Evolutionary conservation across 2,329 filamentous ascomycete genomes (phyloP).

Genomic region (Colletotrichum scovillei): DNA sequence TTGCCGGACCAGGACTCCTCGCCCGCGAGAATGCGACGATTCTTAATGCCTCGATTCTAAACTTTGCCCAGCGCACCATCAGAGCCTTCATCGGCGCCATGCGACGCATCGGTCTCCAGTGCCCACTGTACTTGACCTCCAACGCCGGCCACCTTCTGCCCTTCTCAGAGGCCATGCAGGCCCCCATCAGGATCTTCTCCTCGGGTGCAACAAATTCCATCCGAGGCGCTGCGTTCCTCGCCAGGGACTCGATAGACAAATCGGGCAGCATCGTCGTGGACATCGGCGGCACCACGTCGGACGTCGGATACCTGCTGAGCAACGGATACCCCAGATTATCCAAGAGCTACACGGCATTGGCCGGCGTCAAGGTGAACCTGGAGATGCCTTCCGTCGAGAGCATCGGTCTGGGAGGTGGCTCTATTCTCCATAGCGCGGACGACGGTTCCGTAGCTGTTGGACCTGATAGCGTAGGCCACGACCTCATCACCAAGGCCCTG

Average conservation of each 20-base stretch:
- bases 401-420: conserved; percentile 40
- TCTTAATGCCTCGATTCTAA: conserved; percentile 62
- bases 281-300: conserved; percentile 40
- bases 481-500: conserved; percentile 36
- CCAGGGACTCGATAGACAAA: conserved; percentile 12
- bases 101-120: conserved; percentile 50
- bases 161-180: conserved; percentile 38
- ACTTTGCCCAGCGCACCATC: conserved; percentile 59
- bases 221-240: conserved; percentile 38
- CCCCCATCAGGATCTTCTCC: conserved; percentile 39
- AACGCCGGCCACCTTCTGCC: conserved; percentile 55
- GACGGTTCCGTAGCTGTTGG: conserved; percentile 36
- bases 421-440: conserved; percentile 19
- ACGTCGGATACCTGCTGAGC: conserved; percentile 38
- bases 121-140: conserved; percentile 58
- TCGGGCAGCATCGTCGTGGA: conserved; percentile 38
- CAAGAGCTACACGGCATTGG: conserved; percentile 39
- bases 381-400: conserved; percentile 41
- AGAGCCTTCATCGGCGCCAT: conserved; percentile 57
- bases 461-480: conserved; percentile 42
- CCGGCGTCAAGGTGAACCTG: conserved; percentile 40
- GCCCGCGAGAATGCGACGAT: conserved; percentile 66
- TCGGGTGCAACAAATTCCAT: conserved; percentile 42
- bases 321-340: conserved; percentile 40
- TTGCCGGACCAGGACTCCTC: conserved; percentile 52